Percentiles rank a stretch among this genome's conserved stretches.
Conservation (phyloP, 805 yeast species). For the Candida ficus region DNA sequence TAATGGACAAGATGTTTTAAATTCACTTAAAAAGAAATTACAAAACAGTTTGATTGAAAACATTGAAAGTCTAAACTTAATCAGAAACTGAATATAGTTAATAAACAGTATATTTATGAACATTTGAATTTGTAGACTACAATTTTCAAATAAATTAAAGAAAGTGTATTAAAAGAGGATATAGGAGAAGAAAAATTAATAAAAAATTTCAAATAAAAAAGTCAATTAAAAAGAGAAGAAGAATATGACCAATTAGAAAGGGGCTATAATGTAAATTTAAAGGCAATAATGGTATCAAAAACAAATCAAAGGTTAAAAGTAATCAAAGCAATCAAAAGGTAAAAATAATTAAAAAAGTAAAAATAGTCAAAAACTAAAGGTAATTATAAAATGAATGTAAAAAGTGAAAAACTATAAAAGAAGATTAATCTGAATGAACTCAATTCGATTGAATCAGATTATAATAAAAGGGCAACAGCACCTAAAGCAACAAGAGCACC, state of each 20-base stretch:
- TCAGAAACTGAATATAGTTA: not conserved
- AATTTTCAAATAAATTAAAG: not conserved
- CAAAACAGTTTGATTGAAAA: not conserved
- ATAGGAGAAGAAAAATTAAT: too few species aligned
- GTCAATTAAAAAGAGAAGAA: too few species aligned
- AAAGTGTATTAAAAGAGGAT: not conserved
- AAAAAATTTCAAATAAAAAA: too few species aligned
- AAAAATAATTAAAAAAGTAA: not conserved
- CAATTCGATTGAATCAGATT: too few species aligned
- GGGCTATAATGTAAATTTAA: too few species aligned
- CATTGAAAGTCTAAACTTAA: constrained; percentile 2
- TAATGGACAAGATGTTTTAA: constrained; percentile 7
- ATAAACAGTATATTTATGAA: not conserved
- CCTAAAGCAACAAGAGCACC: constrained; percentile 9
- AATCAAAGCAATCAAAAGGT: not conserved
- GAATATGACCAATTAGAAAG: too few species aligned
- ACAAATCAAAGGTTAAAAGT: not conserved
- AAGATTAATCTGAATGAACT: too few species aligned
- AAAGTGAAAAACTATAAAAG: too few species aligned
- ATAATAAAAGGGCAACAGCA: constrained; percentile 10
- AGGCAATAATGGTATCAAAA: too few species aligned
- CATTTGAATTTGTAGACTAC: not conserved
- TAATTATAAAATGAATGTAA: not conserved
- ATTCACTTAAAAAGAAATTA: constrained; percentile 11
- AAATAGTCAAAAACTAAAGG: not conserved